Conservation (phyloP, 2,329 filamentous ascomycete species). For the Talaromyces verruculosus region DNA sequence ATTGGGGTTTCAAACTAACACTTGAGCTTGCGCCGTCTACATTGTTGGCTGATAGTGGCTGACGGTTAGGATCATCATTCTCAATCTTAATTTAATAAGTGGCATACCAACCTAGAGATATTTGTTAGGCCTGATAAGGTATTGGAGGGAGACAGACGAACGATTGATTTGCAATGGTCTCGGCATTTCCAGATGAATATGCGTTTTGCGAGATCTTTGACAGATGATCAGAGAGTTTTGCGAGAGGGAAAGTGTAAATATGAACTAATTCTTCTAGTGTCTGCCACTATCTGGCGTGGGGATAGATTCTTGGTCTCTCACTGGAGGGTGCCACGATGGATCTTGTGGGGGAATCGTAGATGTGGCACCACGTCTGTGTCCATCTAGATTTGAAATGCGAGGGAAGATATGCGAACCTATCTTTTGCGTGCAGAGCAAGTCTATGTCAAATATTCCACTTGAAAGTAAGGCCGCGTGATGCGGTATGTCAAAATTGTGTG, state of each 20-base stretch:
- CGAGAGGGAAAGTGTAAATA: not conserved
- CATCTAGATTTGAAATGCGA: not conserved
- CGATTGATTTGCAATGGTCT: not conserved
- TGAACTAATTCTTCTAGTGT: not conserved
- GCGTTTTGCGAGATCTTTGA: not conserved
- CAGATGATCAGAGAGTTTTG: not conserved
- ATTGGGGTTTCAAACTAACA: not conserved
- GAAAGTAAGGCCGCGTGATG: not conserved
- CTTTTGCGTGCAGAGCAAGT: not conserved
- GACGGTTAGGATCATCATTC: too few relatives aligned
- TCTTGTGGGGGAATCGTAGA: not conserved
- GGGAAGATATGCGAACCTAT: not conserved
- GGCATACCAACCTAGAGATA: not conserved
- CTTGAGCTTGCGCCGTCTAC: not conserved
- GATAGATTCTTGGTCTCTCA: not conserved
- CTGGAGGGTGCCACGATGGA: not conserved
- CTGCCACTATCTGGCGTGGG: not conserved
- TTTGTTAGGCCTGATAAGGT: not conserved
- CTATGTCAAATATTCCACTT: not conserved
- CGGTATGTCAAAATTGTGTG: not conserved
- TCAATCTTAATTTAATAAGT: too few relatives aligned
- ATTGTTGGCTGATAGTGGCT: not conserved
- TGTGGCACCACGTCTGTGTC: not conserved
- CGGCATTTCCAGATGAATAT: not conserved
- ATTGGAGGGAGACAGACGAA: not conserved